Percentiles rank a stretch among this genome's conserved stretches.
These are phyloP conservation scores for Artemisia tridentata DNA, from an alignment of 129 eudicot species.

Conservation along the genomic window DNA sequence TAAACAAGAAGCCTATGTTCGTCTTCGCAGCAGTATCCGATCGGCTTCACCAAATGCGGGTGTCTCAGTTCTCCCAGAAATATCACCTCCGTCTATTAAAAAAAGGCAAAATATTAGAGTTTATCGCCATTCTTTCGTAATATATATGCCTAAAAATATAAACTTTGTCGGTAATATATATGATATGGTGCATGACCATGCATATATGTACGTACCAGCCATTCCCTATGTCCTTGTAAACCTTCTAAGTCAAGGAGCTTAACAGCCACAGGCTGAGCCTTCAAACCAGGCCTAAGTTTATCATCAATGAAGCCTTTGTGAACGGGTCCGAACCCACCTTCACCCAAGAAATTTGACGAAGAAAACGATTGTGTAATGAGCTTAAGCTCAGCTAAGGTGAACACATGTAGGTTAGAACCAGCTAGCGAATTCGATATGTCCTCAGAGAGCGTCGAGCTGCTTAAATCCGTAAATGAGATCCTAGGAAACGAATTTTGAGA, in stretches of 20 bases:
- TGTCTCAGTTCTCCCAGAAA: slow-evolving; percentile 87
- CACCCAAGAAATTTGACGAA: slow-evolving; percentile 69
- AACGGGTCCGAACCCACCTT: slow-evolving; percentile 94
- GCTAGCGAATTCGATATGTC: slow-evolving; percentile 70
- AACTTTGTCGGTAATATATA: too few relatives aligned
- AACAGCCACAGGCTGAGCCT: slow-evolving; percentile 92
- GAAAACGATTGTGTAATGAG: slow-evolving; percentile 75
- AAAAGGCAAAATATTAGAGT: neutral
- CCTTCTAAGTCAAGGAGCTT: slow-evolving; percentile 84
- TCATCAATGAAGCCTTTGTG: slow-evolving; percentile 88
- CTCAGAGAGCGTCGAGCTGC: slow-evolving; percentile 51
- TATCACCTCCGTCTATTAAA: slow-evolving; percentile 76
- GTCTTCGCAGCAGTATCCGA: slow-evolving; percentile 94
- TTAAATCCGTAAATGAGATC: slow-evolving; percentile 46
- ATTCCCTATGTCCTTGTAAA: slow-evolving; percentile 75
- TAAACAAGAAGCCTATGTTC: slow-evolving; percentile 78
- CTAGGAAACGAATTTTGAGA: slow-evolving; percentile 50
- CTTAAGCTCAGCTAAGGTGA: slow-evolving; percentile 63
- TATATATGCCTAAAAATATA: too few relatives aligned
- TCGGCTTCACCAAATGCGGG: slow-evolving; percentile 83
- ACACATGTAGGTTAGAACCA: slow-evolving; percentile 61
- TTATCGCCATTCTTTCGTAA: too few relatives aligned
- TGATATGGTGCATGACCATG: too few relatives aligned
- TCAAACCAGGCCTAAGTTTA: slow-evolving; percentile 62
- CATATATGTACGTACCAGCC: slow-evolving; percentile 55